Evolutionary conservation across 352 stramenopile species (phyloP).

Genomic region (Pythium utonaiense): DNA sequence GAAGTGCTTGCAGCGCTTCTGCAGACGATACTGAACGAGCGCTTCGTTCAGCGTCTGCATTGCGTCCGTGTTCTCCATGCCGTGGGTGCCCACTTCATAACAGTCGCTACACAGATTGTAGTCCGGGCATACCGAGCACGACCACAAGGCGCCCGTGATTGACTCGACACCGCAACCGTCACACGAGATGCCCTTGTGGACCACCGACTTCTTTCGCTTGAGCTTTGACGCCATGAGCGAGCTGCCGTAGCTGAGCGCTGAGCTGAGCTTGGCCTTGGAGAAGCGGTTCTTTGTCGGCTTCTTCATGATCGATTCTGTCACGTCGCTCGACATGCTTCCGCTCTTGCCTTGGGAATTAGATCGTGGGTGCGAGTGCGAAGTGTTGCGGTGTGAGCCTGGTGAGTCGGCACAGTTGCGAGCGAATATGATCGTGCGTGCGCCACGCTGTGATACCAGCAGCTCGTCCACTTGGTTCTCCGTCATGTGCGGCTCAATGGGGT

Average conservation of each 20-base stretch:
- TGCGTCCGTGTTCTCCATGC: conserved; percentile 67
- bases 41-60: conserved; percentile 68
- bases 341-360: conserved; percentile 31
- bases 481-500: conserved; percentile 59
- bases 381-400: conserved; percentile 3
- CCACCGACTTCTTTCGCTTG: conserved; percentile 63
- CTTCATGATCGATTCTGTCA: conserved; percentile 22
- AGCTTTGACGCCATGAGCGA: conserved; percentile 60
- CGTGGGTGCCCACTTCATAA: conserved; percentile 68
- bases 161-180: conserved; percentile 71
- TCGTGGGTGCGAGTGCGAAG: conserved; percentile 1
- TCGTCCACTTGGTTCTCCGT: conserved; percentile 56
- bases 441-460: conserved; percentile 47
- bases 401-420: conserved; percentile 39
- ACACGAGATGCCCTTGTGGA: conserved; percentile 64
- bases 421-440: conserved; percentile 58
- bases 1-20: conserved; percentile 76
- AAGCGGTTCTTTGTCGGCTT: conserved; percentile 32
- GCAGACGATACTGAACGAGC: conserved; percentile 64
- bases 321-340: not conserved
- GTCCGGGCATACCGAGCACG: conserved; percentile 66
- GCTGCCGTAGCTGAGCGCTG: conserved; percentile 54
- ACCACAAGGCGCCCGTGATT: conserved; percentile 62
- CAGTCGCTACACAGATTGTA: conserved; percentile 70
- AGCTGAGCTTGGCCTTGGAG: conserved; percentile 51